Percentiles rank a stretch among this genome's conserved stretches.
Conservation (phyloP, 1,284 basidiomycete species). For the Ustilago trichophora region DNA sequence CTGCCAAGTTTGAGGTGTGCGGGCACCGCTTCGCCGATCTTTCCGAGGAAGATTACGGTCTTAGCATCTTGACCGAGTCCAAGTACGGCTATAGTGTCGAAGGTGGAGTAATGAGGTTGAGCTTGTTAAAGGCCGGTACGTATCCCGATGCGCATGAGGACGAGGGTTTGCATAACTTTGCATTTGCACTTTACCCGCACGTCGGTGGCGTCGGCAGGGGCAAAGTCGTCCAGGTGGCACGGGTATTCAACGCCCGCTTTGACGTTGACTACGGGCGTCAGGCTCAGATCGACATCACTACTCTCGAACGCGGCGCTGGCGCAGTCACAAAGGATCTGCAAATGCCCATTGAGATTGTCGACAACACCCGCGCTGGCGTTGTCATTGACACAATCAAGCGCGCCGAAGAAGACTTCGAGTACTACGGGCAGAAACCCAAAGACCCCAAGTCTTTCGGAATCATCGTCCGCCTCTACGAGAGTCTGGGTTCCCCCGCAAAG, state of each 20-base stretch:
- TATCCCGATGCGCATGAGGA: conserved; percentile 91
- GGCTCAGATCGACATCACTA: conserved; percentile 85
- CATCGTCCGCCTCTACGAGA: conserved; percentile 84
- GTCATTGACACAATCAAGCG: conserved; percentile 94
- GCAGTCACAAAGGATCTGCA: neutral
- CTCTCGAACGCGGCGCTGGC: conserved; percentile 10
- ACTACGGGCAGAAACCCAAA: conserved; percentile 63
- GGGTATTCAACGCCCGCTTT: conserved; percentile 51
- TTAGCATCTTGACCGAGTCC: conserved; percentile 90
- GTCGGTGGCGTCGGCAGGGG: conserved; percentile 62
- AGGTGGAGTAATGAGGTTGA: conserved; percentile 77
- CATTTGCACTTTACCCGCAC: conserved; percentile 59
- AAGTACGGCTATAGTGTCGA: conserved; percentile 70
- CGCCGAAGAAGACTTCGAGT: conserved; percentile 81
- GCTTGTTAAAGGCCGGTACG: conserved; percentile 86
- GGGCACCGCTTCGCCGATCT: conserved; percentile 81
- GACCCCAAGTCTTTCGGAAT: conserved; percentile 70
- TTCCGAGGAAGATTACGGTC: conserved; percentile 76
- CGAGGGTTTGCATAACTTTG: conserved; percentile 72
- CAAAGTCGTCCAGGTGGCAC: conserved; percentile 49
- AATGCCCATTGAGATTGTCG: conserved; percentile 34
- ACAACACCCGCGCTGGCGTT: conserved; percentile 67
- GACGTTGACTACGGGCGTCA: conserved; percentile 37
- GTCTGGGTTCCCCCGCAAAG: conserved; percentile 58
- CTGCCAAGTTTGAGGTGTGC: conserved; percentile 79